Base-by-base conservation (phyloP, 2,329 filamentous ascomycete genomes). In the Alternaria incomplexa region DNA sequence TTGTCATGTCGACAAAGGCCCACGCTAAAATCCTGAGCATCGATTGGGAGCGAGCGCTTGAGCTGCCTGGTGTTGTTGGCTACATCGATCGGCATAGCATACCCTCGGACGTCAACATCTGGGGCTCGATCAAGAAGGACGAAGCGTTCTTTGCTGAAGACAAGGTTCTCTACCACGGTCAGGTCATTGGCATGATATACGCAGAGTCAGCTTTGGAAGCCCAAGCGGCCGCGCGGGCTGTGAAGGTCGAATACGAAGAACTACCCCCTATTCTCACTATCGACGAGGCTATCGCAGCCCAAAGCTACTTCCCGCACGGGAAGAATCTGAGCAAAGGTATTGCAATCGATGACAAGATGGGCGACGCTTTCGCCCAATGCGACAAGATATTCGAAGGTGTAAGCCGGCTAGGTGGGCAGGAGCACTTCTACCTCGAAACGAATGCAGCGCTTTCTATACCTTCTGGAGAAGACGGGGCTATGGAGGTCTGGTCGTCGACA, bases 381-480 rank as follows among this genome's bases (percentile, higher is more conserved):
- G 94, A 97, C 70, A 87, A 93, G 73, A 85, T 96, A 3, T 94
- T 97, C 69, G 90, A 88, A n/a, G 96, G 95, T 17, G 87, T 90
- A 0, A 87, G 90, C 2, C 86, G 93, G 56, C 96, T 98, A 86
- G 95, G 95, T 54, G 96, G 95, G 0, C 96, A 99, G 76, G 95
- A 98, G 77, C 95, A 98, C 76, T 98, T 98, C 77, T 98, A 98
- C 72, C 86, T 98, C 1, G 95, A 98, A 80, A 97, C 95, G 0
- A 91, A 97, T 66, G 94, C 93, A 1, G 91, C 90, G 47, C 81
- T 97, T 3, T 93, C 88, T 0, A 89, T 97, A 54, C 95, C 95
- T 0, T 96, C 96, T 73, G 88, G 88, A 0, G 95, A 97, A 79
- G 93, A 97, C 79, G 94, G 93, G 0, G 93, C 95, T 74, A 94